Evolutionary conservation across 257 asterid genomes (phyloP).

Genomic region (Anisodus acutangulus): DNA sequence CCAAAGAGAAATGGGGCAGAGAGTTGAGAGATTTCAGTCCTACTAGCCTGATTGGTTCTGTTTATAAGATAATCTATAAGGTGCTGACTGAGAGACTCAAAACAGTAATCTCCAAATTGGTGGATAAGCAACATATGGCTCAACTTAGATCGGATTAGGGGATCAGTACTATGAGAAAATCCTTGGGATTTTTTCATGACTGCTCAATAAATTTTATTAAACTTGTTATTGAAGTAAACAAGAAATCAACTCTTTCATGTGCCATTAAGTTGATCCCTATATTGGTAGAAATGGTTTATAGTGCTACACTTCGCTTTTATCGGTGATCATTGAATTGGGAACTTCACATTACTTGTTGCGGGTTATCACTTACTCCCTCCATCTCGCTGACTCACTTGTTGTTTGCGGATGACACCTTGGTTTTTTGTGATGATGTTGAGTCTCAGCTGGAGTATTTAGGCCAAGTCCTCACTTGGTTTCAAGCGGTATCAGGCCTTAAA

Average conservation of each 20-base stretch:
- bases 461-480: no score
- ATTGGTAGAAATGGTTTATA: neutral
- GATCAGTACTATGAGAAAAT: conserved; percentile 10
- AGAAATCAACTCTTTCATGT: neutral
- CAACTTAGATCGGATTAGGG: neutral
- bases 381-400: no score
- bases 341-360: neutral
- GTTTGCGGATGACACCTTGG: no score
- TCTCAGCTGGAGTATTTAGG: no score
- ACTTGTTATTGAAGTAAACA: neutral
- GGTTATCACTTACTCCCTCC: neutral
- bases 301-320: neutral
- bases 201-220: neutral
- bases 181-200: neutral
- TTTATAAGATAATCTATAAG: neutral
- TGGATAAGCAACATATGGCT: neutral
- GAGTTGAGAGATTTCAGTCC: neutral
- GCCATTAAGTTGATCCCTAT: conserved; percentile 4
- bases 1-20: conserved; percentile 9
- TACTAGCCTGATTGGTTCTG: conserved; percentile 7
- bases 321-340: conserved; percentile 22
- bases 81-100: neutral
- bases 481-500: no score
- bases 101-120: neutral
- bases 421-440: no score